Conservation (phyloP, 257 asterid genomes). For the Nicotiana benthamiana region DNA sequence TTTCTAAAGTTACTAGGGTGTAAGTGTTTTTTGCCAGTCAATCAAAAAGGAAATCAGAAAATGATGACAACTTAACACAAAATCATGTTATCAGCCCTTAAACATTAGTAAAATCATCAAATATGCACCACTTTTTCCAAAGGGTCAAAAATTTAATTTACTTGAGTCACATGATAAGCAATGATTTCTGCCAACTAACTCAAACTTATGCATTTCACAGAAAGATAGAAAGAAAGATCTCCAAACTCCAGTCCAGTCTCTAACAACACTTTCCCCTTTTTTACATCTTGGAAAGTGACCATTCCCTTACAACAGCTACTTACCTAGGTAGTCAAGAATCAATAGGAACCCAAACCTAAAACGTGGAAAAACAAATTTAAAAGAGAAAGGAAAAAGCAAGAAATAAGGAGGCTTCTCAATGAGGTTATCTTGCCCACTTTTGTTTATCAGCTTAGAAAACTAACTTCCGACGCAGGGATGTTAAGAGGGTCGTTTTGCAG, state of each 20-base stretch:
- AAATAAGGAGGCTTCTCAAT: not conserved
- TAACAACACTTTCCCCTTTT: slow-evolving; percentile 1
- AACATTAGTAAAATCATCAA: not conserved
- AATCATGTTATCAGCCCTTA: not conserved
- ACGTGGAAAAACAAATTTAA: not conserved
- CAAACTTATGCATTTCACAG: slow-evolving; percentile 7
- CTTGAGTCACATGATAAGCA: slow-evolving; percentile 3
- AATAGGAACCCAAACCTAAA: not conserved
- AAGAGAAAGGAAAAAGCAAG: not conserved
- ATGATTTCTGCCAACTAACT: slow-evolving; percentile 3
- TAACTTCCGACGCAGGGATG: slow-evolving; percentile 60
- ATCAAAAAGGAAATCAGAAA: not conserved
- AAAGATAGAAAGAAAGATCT: not conserved
- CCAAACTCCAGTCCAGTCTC: not conserved
- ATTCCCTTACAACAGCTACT: slow-evolving; percentile 1
- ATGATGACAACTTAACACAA: not conserved
- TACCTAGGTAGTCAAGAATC: slow-evolving; percentile 9
- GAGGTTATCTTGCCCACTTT: not conserved
- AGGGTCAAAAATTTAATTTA: not conserved
- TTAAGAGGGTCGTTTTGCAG: slow-evolving; percentile 20
- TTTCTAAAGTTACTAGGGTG: no score
- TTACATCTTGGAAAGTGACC: slow-evolving; percentile 2
- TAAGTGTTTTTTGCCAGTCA: not conserved
- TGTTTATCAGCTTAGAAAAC: slow-evolving; percentile 31
- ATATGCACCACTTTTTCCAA: not conserved